Evolutionary conservation across 129 eudicot species (phyloP), one percentile per base, ranked within the genome.

Genomic region (Scalesia atractyloides): DNA sequence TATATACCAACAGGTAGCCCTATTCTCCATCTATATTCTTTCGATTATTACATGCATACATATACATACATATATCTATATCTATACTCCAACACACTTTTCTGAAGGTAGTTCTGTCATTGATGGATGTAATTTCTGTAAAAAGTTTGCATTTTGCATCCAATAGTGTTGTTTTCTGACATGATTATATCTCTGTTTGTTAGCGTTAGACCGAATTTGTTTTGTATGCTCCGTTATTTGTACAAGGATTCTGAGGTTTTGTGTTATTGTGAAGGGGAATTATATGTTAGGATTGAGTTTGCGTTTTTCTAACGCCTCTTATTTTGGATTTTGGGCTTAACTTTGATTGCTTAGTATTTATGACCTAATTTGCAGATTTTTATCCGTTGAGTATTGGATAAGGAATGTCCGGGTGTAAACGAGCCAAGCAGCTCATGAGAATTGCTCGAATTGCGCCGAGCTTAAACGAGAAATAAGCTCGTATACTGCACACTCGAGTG

Each of bases 101-200:
- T 56, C 62, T 56, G 15, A 56, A 10, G 13, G 30, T 54, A 54
- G 61, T 2, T 19, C 22, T 18, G 33, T 16, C 1, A 5, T 60
- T 30, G 10, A 1, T 1, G 11, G 15, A 39, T 60, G 19, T 60
- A 30, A 60, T 60, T 30, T 60, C 18, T 33, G 12, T 1, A 13
- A 12, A 6, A 5, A 14, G 19, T 60, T 14, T 60, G 7, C 3
- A 9, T 24, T 60, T 30, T 60, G 43, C 66, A 60, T 60, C 44
- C 66, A 30, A 5, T 15, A 26, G 18, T 15, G 66, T 7, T 60
- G 9, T 30, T 30, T 13, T 60, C 12, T 30, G 8, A 37, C 34
- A 59, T 49, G 33, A 15, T 75, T 56, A 75, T 56, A 60, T 48
- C 20, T 66, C 39, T 66, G 73, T 26, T 66, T 75, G 16, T 39